phyloP scores from a whole-genome alignment of 495 filamentous ascomycete species.

The Aspergillus baeticus region DNA sequence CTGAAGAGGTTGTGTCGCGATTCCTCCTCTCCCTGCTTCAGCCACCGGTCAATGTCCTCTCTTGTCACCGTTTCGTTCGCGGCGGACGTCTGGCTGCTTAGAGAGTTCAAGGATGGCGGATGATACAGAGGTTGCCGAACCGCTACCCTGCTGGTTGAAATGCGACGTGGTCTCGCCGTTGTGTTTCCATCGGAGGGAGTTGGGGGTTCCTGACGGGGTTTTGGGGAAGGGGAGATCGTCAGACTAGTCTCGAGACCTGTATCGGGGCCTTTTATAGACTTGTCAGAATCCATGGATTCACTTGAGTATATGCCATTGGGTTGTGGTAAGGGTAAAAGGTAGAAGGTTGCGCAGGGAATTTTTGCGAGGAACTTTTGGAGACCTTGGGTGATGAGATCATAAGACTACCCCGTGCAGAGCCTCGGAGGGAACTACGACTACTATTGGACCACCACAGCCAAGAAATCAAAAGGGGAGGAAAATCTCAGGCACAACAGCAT shows the following conservation, averaged over 20 bases:
- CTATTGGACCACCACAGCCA: conserved; percentile 15
- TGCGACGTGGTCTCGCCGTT: conserved; percentile 27
- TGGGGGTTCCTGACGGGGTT: conserved; percentile 16
- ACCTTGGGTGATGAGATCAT: conserved; percentile 24
- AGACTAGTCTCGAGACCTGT: conserved; percentile 32
- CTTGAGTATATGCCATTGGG: conserved; percentile 7
- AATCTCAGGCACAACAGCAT: conserved; percentile 4
- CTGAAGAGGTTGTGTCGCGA: conserved; percentile 51
- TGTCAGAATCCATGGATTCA: conserved; percentile 30
- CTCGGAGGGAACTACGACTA: conserved; percentile 22
- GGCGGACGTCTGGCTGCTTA: conserved; percentile 31
- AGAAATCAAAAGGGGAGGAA: conserved; percentile 8
- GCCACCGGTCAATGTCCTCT: conserved; percentile 27
- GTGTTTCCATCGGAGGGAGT: conserved; percentile 24
- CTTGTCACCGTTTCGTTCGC: conserved; percentile 20
- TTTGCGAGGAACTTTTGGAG: not conserved
- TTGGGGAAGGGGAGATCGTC: conserved; percentile 18
- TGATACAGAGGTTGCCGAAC: conserved; percentile 27
- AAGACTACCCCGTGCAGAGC: conserved; percentile 16
- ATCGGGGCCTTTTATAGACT: conserved; percentile 25
- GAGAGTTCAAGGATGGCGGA: conserved; percentile 28
- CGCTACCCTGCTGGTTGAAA: conserved; percentile 27
- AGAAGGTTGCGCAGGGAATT: not conserved
- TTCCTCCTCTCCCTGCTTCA: conserved; percentile 32
- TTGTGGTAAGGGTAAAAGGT: not conserved